Evolutionary conservation across 352 stramenopile species (phyloP).

Genomic region (Pythium volutum): DNA sequence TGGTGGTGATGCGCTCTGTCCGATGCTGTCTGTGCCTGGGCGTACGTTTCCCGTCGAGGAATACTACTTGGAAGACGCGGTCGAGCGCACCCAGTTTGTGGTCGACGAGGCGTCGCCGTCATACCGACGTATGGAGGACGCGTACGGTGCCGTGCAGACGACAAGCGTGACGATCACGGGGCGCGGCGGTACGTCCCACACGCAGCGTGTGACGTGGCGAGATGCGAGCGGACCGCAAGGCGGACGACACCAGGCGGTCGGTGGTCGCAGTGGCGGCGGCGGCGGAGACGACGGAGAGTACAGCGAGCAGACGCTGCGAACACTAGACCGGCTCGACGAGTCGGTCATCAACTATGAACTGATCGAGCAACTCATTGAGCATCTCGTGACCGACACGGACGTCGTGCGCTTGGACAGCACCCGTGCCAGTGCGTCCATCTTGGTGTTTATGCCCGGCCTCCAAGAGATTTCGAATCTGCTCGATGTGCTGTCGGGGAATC

Average conservation of each 20-base stretch:
- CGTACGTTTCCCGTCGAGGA: slow-evolving; percentile 96
- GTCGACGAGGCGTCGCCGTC: slow-evolving; percentile 69
- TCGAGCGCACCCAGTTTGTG: slow-evolving; percentile 84
- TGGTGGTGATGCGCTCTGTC: slow-evolving; percentile 71
- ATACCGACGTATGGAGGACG: slow-evolving; percentile 32
- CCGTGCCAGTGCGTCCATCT: slow-evolving; percentile 73
- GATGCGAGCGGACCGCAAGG: slow-evolving; percentile 12
- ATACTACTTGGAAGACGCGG: slow-evolving; percentile 94
- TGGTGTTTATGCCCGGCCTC: slow-evolving; percentile 95
- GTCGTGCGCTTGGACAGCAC: slow-evolving; percentile 16
- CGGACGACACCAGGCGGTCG: background rate
- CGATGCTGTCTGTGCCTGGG: slow-evolving; percentile 90
- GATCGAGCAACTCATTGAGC: slow-evolving; percentile 85
- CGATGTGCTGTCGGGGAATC: slow-evolving; percentile 59
- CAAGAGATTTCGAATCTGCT: slow-evolving; percentile 92
- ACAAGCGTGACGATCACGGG: slow-evolving; percentile 63
- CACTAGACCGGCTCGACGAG: slow-evolving; percentile 83
- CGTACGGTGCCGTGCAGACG: slow-evolving; percentile 21
- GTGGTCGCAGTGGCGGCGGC: background rate
- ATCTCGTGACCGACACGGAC: slow-evolving; percentile 66
- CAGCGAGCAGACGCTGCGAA: slow-evolving; percentile 83
- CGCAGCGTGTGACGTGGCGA: slow-evolving; percentile 56
- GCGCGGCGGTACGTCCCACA: slow-evolving; percentile 57
- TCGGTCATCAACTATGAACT: slow-evolving; percentile 95
- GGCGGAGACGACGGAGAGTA: slow-evolving; percentile 58